Percentiles rank a stretch among this genome's conserved stretches.
Evolutionary conservation across 2,329 filamentous ascomycete species (phyloP).

Genomic region (Nothophoma quercina): DNA sequence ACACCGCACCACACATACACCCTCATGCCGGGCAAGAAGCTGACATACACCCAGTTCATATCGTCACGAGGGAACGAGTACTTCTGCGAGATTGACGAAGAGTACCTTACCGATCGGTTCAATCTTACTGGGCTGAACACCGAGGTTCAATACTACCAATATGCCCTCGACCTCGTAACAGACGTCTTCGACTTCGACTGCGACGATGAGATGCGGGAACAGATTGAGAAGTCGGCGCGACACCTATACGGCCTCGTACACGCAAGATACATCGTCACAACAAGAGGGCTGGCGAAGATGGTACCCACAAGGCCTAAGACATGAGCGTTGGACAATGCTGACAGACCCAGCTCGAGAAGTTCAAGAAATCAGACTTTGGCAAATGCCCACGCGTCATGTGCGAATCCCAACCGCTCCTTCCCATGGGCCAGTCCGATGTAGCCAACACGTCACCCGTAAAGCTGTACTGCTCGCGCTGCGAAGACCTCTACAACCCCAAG

Average conservation of each 20-base stretch:
- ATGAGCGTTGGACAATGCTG: constrained; percentile 2
- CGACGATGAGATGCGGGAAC: constrained; percentile 97
- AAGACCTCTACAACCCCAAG: constrained; percentile 99
- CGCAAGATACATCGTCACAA: constrained; percentile 95
- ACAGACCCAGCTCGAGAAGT: constrained; percentile 86
- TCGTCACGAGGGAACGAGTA: constrained; percentile 98
- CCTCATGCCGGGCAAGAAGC: not conserved
- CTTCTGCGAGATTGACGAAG: constrained; percentile 99
- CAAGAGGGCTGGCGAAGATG: constrained; percentile 93
- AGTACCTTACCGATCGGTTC: constrained; percentile 97
- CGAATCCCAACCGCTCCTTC: constrained; percentile 88
- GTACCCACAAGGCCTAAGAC: constrained; percentile 57
- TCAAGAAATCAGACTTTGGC: constrained; percentile 97
- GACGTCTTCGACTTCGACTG: constrained; percentile 99
- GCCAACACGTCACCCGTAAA: constrained; percentile 90
- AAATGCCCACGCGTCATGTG: constrained; percentile 98
- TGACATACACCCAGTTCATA: constrained; percentile 74
- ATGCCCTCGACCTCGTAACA: constrained; percentile 95
- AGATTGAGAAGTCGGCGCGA: constrained; percentile 95
- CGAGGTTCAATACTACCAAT: constrained; percentile 98
- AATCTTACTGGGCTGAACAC: constrained; percentile 97
- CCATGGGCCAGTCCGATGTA: constrained; percentile 91
- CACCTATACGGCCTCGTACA: constrained; percentile 97
- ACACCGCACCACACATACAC: not conserved
- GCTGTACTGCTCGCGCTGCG: constrained; percentile 95